These are phyloP conservation scores for Cocos nucifera DNA, from an alignment of 176 grass and related monocot species.

Conservation along the genomic window DNA sequence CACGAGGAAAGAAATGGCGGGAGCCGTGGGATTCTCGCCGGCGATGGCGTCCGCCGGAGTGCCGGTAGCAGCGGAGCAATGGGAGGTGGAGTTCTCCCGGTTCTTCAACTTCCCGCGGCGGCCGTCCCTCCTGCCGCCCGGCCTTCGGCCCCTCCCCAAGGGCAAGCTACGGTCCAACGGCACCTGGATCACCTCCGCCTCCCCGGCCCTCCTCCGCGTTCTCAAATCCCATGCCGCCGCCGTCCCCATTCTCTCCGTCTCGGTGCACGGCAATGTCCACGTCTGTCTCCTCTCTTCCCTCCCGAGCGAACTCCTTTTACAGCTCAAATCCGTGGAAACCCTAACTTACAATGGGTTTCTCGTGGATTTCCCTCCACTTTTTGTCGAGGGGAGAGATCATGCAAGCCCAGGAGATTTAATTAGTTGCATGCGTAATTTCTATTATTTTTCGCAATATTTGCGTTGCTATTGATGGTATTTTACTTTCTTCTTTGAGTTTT, in stretches of 20 bases:
- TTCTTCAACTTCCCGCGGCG: constrained; percentile 41
- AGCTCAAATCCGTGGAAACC: no score
- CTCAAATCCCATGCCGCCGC: constrained; percentile 10
- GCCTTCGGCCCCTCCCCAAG: constrained; percentile 23
- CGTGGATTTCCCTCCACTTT: no score
- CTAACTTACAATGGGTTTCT: no score
- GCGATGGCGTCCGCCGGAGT: no score
- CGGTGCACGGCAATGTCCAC: constrained; percentile 33
- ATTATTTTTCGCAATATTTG: no score
- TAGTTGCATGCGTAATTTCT: no score
- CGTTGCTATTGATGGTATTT: no score
- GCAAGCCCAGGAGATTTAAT: no score
- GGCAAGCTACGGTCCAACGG: constrained; percentile 28
- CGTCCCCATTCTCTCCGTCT: constrained; percentile 43
- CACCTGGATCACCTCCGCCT: constrained; percentile 39
- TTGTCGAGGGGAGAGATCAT: no score
- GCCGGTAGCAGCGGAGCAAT: constrained; percentile 15
- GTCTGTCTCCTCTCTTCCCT: constrained; percentile 21
- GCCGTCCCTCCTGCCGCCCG: constrained; percentile 10
- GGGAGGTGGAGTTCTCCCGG: constrained; percentile 55
- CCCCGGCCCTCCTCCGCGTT: constrained; percentile 25
- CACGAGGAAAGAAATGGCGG: background rate
- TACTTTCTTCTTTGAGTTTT: no score
- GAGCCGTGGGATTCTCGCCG: background rate
- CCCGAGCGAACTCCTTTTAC: background rate